Evolutionary conservation across 441 rosid species (phyloP).

Genomic region (Euphorbia schlechtendalii): DNA sequence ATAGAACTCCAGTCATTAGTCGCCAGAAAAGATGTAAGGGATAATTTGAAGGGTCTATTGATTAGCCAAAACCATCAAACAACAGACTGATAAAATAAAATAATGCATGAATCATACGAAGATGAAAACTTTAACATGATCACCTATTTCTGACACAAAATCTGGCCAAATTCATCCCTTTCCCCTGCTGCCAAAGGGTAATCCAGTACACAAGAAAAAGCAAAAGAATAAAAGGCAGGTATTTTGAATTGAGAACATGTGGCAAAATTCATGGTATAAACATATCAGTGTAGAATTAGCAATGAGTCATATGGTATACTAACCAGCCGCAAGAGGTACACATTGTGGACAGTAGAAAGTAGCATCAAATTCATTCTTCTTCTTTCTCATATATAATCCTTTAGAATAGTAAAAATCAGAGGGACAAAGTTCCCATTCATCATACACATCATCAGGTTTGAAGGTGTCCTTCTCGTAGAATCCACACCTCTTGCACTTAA

Average conservation of each 20-base stretch:
- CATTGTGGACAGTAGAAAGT: slow-evolving; percentile 62
- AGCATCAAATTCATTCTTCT: slow-evolving; percentile 53
- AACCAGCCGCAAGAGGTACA: slow-evolving; percentile 33
- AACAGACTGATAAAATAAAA: too few relatives aligned
- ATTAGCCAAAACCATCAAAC: background rate
- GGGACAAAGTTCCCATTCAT: slow-evolving; percentile 90
- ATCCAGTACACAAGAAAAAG: background rate
- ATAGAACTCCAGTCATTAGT: background rate
- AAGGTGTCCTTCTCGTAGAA: slow-evolving; percentile 61
- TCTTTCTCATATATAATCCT: slow-evolving; percentile 45
- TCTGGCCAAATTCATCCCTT: background rate
- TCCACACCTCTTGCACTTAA: slow-evolving; percentile 88
- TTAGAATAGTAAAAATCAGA: slow-evolving; percentile 49
- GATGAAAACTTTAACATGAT: background rate
- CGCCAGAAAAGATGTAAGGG: background rate
- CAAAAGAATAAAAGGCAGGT: too few relatives aligned
- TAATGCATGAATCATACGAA: background rate
- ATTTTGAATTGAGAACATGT: too few relatives aligned
- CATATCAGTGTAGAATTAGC: background rate
- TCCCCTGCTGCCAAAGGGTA: background rate
- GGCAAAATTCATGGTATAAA: background rate
- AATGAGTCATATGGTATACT: slow-evolving; percentile 26
- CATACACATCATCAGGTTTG: slow-evolving; percentile 57
- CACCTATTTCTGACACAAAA: background rate
- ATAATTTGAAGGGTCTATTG: too few relatives aligned